Evolutionary conservation across 1,284 basidiomycete genomes (phyloP).

Genomic region (Malassezia slooffiae): DNA sequence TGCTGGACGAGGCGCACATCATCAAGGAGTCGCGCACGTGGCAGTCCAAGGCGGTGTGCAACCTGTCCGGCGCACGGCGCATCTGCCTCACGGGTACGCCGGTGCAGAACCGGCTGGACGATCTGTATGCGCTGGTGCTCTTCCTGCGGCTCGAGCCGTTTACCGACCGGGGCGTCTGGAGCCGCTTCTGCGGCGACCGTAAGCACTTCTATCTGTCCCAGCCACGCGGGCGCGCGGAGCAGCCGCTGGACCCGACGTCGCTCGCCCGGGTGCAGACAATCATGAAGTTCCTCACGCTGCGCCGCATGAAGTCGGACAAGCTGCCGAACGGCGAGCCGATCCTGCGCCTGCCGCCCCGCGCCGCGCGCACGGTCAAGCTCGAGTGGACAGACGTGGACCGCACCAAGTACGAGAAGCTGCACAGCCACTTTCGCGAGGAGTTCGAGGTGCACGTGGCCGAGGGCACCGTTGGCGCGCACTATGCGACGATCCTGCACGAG

Average conservation of each 20-base stretch:
- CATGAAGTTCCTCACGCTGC: constrained; percentile 91
- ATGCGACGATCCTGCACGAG: constrained; percentile 92
- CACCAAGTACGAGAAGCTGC: constrained; percentile 74
- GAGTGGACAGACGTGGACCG: constrained; percentile 74
- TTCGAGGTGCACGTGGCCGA: constrained; percentile 76
- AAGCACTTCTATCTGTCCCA: constrained; percentile 54
- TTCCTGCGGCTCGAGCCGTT: constrained; percentile 86
- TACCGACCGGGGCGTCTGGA: constrained; percentile 86
- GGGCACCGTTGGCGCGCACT: constrained; percentile 84
- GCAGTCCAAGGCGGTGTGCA: constrained; percentile 85
- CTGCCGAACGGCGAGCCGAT: constrained; percentile 71
- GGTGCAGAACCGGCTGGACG: constrained; percentile 96
- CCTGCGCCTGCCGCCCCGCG: constrained; percentile 67
- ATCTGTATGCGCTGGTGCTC: constrained; percentile 90
- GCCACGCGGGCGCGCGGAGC: constrained; percentile 7
- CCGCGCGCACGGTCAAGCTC: constrained; percentile 71
- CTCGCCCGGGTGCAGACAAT: constrained; percentile 87
- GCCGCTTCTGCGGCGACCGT: constrained; percentile 76
- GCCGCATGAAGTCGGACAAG: constrained; percentile 84
- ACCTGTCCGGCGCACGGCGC: constrained; percentile 81
- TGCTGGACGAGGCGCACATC: constrained; percentile 48
- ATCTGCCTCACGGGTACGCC: constrained; percentile 93
- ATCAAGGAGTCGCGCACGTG: constrained; percentile 94
- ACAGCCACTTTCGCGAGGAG: constrained; percentile 75
- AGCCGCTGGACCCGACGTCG: constrained; percentile 62